A percentile compares a stretch with the other conserved stretches of the same genome.
Evolutionary conservation across 257 asterid species (phyloP).

Genomic region (Haberlea rhodopensis): DNA sequence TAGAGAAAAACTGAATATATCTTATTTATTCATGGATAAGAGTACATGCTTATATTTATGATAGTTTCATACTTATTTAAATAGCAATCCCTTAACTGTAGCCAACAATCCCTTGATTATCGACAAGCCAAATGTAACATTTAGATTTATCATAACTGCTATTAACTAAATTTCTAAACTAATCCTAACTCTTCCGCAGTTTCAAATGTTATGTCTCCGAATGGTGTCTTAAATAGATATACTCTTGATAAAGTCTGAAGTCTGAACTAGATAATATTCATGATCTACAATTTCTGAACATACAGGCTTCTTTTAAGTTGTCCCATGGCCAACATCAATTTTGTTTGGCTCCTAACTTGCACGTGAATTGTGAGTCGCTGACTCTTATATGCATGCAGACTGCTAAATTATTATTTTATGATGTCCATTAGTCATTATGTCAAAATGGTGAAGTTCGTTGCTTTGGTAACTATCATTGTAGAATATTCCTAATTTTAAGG

Average conservation of each 20-base stretch:
- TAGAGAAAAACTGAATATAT: no score
- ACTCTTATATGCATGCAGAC: conserved; percentile 1
- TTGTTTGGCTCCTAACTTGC: background rate
- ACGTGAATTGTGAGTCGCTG: background rate
- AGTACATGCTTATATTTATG: background rate
- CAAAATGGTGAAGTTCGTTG: conserved; percentile 18
- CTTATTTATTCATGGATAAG: background rate
- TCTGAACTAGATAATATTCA: background rate
- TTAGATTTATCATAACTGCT: background rate
- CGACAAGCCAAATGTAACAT: no score
- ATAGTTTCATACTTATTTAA: background rate
- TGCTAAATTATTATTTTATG: background rate
- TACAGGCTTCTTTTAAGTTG: background rate
- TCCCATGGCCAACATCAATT: background rate
- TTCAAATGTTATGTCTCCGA: background rate
- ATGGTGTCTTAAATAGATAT: background rate
- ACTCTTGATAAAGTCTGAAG: background rate
- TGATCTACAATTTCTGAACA: background rate
- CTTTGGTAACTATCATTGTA: conserved; percentile 3
- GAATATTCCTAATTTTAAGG: conserved; percentile 1
- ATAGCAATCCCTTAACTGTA: background rate
- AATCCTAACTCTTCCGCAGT: background rate
- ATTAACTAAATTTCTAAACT: background rate
- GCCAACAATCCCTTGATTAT: no score
- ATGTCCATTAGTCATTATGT: conserved; percentile 2